phyloP scores from a whole-genome alignment of 495 filamentous ascomycete genomes.

The Durotheca rogersii region DNA sequence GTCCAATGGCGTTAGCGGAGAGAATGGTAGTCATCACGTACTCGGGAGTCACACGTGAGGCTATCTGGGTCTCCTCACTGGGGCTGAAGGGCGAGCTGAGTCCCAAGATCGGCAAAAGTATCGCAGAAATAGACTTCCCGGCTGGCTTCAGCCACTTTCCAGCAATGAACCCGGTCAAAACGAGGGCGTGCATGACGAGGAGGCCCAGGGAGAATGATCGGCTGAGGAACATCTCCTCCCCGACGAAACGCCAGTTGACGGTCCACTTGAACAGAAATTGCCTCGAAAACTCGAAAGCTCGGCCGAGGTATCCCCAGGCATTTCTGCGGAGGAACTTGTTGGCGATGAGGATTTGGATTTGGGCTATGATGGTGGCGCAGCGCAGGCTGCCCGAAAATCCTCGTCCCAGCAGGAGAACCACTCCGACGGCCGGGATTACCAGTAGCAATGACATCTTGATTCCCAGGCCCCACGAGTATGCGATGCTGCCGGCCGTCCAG shows the following conservation, averaged over 20 bases:
- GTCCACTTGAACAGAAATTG: conserved; percentile 97
- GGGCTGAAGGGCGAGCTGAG: conserved; percentile 54
- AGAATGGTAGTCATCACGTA: conserved; percentile 80
- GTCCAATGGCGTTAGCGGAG: conserved; percentile 76
- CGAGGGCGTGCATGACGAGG: conserved; percentile 64
- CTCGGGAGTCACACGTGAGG: conserved; percentile 62
- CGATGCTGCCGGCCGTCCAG: conserved; percentile 69
- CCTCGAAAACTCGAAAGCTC: conserved; percentile 86
- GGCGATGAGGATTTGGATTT: conserved; percentile 74
- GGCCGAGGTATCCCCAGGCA: conserved; percentile 66
- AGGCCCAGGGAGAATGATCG: conserved; percentile 67
- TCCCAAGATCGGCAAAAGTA: conserved; percentile 54
- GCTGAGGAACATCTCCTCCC: conserved; percentile 79
- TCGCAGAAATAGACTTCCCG: conserved; percentile 44
- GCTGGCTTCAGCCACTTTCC: conserved; percentile 52
- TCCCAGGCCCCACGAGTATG: conserved; percentile 77
- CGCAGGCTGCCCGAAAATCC: conserved; percentile 62
- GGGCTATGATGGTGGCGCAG: conserved; percentile 67
- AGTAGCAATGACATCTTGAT: conserved; percentile 93
- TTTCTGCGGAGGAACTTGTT: conserved; percentile 73
- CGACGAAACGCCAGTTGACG: conserved; percentile 94
- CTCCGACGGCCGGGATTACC: conserved; percentile 73
- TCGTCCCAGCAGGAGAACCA: conserved; percentile 68
- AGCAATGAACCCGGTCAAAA: conserved; percentile 62
- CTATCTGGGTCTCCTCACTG: conserved; percentile 55